Evolutionary conservation across 2,329 filamentous ascomycete species (phyloP).

Genomic region (Bertia moriformis): DNA sequence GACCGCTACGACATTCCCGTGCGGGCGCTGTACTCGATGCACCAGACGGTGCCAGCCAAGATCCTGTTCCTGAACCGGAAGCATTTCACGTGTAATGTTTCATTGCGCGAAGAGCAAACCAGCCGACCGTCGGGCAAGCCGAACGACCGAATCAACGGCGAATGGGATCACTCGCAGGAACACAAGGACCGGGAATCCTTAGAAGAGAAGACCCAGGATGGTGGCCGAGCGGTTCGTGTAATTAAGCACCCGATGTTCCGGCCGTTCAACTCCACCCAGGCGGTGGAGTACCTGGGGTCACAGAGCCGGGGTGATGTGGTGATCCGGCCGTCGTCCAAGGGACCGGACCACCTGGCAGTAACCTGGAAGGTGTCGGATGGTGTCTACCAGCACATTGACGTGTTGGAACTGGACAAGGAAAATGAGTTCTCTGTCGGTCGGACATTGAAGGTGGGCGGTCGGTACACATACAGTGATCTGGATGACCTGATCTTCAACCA

Average conservation of each 20-base stretch:
- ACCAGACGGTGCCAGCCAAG: conserved; percentile 80
- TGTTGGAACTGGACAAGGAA: conserved; percentile 90
- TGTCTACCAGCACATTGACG: conserved; percentile 95
- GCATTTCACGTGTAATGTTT: conserved; percentile 69
- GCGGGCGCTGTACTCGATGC: conserved; percentile 24
- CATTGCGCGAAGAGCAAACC: conserved; percentile 68
- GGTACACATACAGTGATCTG: conserved; percentile 85
- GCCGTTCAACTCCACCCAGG: conserved; percentile 80
- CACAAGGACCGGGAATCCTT: conserved; percentile 67
- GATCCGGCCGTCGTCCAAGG: conserved; percentile 88
- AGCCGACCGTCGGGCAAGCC: conserved; percentile 57
- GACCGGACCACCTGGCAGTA: conserved; percentile 83
- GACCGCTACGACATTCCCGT: conserved; percentile 26
- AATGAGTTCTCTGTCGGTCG: conserved; percentile 90
- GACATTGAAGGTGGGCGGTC: conserved; percentile 70
- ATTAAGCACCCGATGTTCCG: conserved; percentile 97
- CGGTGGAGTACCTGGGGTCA: conserved; percentile 81
- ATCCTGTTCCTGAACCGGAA: conserved; percentile 77
- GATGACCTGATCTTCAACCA: conserved; percentile 96
- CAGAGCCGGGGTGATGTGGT: conserved; percentile 80
- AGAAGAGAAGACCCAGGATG: conserved; percentile 71
- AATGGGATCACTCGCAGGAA: conserved; percentile 81
- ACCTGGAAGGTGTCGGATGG: conserved; percentile 97
- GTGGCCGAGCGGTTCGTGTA: conserved; percentile 77
- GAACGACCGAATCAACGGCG: conserved; percentile 58